Percentiles rank a stretch among this genome's conserved stretches.
Evolutionary conservation across 2,329 filamentous ascomycete species (phyloP).

Genomic region (Ascochyta lentis): DNA sequence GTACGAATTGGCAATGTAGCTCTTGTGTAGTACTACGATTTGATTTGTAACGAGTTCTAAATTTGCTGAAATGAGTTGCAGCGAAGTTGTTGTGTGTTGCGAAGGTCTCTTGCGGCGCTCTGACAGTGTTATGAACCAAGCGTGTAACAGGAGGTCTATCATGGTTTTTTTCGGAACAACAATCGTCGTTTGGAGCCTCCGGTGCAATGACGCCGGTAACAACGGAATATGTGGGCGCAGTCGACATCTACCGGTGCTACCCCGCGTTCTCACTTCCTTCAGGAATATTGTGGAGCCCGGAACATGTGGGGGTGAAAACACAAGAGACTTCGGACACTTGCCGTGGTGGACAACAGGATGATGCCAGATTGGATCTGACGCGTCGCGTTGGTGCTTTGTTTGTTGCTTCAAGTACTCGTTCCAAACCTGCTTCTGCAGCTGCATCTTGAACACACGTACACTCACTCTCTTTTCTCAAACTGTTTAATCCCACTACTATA

Average conservation of each 20-base stretch:
- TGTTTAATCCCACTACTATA: background rate
- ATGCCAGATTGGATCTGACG: background rate
- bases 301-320: background rate
- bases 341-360: background rate
- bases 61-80: too few relatives aligned
- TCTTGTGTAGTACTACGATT: background rate
- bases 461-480: too few relatives aligned
- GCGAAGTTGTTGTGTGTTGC: too few relatives aligned
- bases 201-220: too few relatives aligned
- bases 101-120: too few relatives aligned
- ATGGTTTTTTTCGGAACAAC: background rate
- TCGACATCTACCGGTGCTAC: background rate
- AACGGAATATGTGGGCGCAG: conserved; percentile 3
- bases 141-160: too few relatives aligned
- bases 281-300: conserved; percentile 1
- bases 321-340: background rate
- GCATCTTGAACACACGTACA: too few relatives aligned
- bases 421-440: background rate
- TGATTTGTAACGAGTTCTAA: too few relatives aligned
- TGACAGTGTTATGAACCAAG: too few relatives aligned
- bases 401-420: background rate
- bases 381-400: background rate
- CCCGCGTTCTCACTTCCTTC: background rate
- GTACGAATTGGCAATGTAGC: background rate
- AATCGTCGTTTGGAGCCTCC: background rate